These are phyloP conservation scores for Hura crepitans DNA, from an alignment of 441 rosid species.

Conservation along the genomic window DNA sequence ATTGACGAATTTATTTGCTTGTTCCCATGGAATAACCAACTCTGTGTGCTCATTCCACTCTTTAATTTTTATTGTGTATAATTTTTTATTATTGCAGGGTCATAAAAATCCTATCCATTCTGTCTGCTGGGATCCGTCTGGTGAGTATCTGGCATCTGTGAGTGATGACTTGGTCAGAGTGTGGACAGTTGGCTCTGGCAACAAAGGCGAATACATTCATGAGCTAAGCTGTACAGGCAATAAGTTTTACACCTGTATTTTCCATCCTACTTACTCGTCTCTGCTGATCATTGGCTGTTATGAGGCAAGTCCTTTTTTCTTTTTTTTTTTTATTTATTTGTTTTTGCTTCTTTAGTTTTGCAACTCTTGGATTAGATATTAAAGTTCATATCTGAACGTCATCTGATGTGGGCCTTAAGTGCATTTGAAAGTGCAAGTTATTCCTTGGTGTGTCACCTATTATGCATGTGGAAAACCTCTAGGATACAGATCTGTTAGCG, in stretches of 20 bases:
- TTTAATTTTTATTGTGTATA: not conserved
- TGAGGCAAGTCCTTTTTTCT: conserved; percentile 40
- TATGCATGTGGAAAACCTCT: not conserved
- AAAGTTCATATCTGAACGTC: not conserved
- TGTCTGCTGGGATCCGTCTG: conserved; percentile 61
- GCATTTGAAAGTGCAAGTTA: not conserved
- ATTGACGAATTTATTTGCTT: not conserved
- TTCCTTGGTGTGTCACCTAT: not conserved
- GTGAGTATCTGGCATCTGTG: conserved; percentile 57
- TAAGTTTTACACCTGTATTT: conserved; percentile 48
- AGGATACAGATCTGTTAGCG: not conserved
- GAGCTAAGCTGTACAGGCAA: conserved; percentile 45
- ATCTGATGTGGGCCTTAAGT: not conserved
- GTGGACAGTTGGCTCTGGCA: conserved; percentile 49
- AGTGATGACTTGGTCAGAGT: conserved; percentile 63
- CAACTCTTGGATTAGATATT: not conserved
- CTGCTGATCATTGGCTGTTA: conserved; percentile 51
- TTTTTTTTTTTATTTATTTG: no score
- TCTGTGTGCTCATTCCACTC: no score
- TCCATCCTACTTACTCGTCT: conserved; percentile 51
- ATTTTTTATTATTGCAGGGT: conserved; percentile 39
- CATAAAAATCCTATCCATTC: conserved; percentile 47
- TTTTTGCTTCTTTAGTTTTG: conserved; percentile 2
- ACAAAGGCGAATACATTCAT: conserved; percentile 47
- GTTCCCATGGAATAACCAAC: not conserved